Base-by-base conservation (phyloP, 2,329 filamentous ascomycete species). In the Fusarium zealandicum region DNA sequence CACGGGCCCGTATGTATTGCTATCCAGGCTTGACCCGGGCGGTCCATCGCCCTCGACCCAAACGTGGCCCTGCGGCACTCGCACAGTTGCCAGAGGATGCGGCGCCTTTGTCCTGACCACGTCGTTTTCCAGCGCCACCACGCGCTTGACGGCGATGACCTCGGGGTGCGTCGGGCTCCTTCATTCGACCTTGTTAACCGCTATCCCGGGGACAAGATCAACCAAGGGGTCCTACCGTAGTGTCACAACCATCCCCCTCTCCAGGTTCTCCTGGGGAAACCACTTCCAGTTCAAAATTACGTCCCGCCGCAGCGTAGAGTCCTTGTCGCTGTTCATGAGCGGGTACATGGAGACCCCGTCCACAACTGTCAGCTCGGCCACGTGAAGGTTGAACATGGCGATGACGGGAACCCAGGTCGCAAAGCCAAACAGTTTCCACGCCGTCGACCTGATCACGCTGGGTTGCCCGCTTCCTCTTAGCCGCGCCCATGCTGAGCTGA, bases 41-140 rank as follows among this genome's bases (percentile, higher is more conserved):
- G 83, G 83, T 11, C 89, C 92, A 70, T 99, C 95, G 2, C 95
- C 95, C 72, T 98, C 93, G 1, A 99, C 86, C 95, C 95, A 99
- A 22, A 98, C 82, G 76, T 98, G 93, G 14, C 92, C 92, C 58
- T 82, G 82, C 5, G 93, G 93, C 17, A 99, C 84, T 58, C 82
- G 81, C 38, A 90, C 77, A 8, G 73, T 79, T 1, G 76, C 64
- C 13, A 80, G 72, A 8, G 84, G 80, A 69, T 86, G 89, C 14
- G 86, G 86, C 46, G 78, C 73, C 51, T 83, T 80, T 33, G 90
- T 89, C 49, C 78, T 80, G 25, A 98, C 85, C 1, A 84, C 78
- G 70, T 98, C 93, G 9, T 93, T 92, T 45, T 89, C 87, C 4
- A 97, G 69, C 0, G 84, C 95, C 20, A 97, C 80, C 10, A 99